These are phyloP conservation scores for Achlya hypogyna DNA, from an alignment of 352 stramenopile genomes.

Conservation along the genomic window DNA sequence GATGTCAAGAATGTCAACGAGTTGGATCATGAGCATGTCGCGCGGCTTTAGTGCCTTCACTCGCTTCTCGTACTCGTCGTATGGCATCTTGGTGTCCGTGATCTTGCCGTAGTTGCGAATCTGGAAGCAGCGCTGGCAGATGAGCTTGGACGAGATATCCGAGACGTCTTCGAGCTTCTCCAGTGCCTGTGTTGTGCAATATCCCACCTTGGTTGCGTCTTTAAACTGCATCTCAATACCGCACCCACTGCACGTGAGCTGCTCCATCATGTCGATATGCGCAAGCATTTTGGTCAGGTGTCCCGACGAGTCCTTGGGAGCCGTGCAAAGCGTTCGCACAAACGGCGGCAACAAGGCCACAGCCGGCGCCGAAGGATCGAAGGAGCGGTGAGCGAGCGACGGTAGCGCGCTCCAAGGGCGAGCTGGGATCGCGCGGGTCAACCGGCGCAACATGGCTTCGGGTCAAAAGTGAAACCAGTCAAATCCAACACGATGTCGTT, in stretches of 20 bases:
- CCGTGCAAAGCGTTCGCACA: background rate
- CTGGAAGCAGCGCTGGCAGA: slow-evolving; percentile 82
- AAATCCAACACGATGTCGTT: background rate
- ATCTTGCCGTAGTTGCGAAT: slow-evolving; percentile 84
- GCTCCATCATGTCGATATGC: slow-evolving; percentile 76
- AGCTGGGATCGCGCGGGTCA: background rate
- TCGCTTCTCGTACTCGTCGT: slow-evolving; percentile 81
- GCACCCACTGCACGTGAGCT: slow-evolving; percentile 73
- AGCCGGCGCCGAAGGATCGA: background rate
- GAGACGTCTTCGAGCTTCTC: slow-evolving; percentile 49
- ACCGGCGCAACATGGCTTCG: background rate
- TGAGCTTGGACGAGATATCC: slow-evolving; percentile 59
- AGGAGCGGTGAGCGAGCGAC: background rate
- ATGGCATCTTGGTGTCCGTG: slow-evolving; percentile 70
- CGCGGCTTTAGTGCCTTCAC: slow-evolving; percentile 76
- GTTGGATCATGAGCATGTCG: slow-evolving; percentile 86
- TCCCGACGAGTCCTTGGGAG: background rate
- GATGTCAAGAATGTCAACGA: slow-evolving; percentile 90
- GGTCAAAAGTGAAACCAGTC: background rate
- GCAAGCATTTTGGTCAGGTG: slow-evolving; percentile 14
- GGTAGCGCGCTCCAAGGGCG: background rate
- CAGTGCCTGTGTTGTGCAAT: slow-evolving; percentile 56
- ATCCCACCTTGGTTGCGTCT: slow-evolving; percentile 51
- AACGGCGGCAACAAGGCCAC: too few relatives aligned
- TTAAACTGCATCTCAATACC: slow-evolving; percentile 72